Conservation (phyloP, 2,329 filamentous ascomycete genomes). For the Aspergillus pseudotamarii region DNA sequence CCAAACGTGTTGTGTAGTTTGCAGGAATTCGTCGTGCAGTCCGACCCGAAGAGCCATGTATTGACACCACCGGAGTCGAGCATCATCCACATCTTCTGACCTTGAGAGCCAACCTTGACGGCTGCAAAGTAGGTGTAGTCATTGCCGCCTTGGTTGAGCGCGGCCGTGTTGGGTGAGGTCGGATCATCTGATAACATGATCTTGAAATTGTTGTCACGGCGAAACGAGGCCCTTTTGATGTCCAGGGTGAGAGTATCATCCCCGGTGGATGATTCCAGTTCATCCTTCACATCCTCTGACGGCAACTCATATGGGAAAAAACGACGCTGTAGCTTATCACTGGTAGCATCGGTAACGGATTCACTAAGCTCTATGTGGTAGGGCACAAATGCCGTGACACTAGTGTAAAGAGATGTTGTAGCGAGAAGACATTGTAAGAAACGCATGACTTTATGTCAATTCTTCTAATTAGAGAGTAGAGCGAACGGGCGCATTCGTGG, state of each 20-base stretch:
- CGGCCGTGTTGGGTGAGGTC: slow-evolving; percentile 49
- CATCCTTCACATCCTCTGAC: slow-evolving; percentile 22
- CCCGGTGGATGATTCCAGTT: slow-evolving; percentile 17
- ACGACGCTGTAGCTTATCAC: slow-evolving; percentile 29
- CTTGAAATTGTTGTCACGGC: slow-evolving; percentile 53
- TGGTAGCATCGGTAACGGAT: slow-evolving; percentile 18
- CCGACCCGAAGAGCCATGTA: slow-evolving; percentile 79
- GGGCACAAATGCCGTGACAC: slow-evolving; percentile 49
- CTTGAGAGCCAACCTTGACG: slow-evolving; percentile 53
- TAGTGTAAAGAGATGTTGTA: slow-evolving; percentile 33
- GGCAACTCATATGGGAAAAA: slow-evolving; percentile 37
- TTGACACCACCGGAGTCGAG: slow-evolving; percentile 63
- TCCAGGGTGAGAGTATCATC: slow-evolving; percentile 35
- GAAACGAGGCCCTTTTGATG: slow-evolving; percentile 41
- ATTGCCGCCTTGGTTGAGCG: slow-evolving; percentile 56
- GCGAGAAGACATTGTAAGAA: slow-evolving; percentile 39
- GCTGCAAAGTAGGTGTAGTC: slow-evolving; percentile 59
- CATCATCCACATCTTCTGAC: slow-evolving; percentile 56
- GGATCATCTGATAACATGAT: slow-evolving; percentile 46
- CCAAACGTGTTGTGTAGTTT: slow-evolving; percentile 71
- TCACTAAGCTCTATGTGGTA: slow-evolving; percentile 33
- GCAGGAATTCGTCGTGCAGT: slow-evolving; percentile 70
- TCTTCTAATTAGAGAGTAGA: slow-evolving; percentile 10
- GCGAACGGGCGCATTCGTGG: slow-evolving; percentile 11
- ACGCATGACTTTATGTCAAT: slow-evolving; percentile 36